These are phyloP conservation scores for Cyclocybe aegerita DNA, from an alignment of 768 basidiomycete species.

Conservation along the genomic window DNA sequence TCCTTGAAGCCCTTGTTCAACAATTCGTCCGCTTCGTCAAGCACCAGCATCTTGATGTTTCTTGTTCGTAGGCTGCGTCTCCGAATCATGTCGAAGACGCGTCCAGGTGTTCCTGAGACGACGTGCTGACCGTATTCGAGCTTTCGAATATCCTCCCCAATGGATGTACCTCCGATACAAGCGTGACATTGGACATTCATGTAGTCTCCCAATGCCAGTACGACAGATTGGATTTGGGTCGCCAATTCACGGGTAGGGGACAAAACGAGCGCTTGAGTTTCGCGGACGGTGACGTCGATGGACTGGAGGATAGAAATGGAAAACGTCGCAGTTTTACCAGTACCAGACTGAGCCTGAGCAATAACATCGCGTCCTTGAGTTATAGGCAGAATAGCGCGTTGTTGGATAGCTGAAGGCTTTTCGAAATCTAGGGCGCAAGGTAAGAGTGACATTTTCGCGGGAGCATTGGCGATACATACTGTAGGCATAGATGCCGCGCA, in stretches of 20 bases:
- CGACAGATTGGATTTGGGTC: slow-evolving; percentile 97
- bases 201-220: slow-evolving; percentile 95
- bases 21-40: slow-evolving; percentile 95
- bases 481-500: slow-evolving; percentile 98
- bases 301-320: slow-evolving; percentile 97
- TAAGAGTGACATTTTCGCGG: not conserved
- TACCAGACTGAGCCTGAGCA: slow-evolving; percentile 98
- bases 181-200: slow-evolving; percentile 99
- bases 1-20: slow-evolving; percentile 99
- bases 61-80: slow-evolving; percentile 89
- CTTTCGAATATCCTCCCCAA: slow-evolving; percentile 97
- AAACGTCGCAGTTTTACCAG: slow-evolving; percentile 99
- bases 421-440: slow-evolving; percentile 67
- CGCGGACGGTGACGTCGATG: slow-evolving; percentile 92
- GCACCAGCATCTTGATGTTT: slow-evolving; percentile 96
- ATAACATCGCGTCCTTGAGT: slow-evolving; percentile 96
- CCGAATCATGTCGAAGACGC: slow-evolving; percentile 99
- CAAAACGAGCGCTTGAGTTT: slow-evolving; percentile 94
- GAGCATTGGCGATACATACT: slow-evolving; percentile 47
- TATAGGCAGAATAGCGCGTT: slow-evolving; percentile 96
- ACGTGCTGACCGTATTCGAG: slow-evolving; percentile 97
- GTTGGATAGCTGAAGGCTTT: slow-evolving; percentile 98
- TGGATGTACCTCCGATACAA: slow-evolving; percentile 95
- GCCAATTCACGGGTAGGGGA: slow-evolving; percentile 99
- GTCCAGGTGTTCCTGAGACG: slow-evolving; percentile 95